phyloP scores from a whole-genome alignment of 2,329 filamentous ascomycete genomes.

The Penicillium sp. region DNA sequence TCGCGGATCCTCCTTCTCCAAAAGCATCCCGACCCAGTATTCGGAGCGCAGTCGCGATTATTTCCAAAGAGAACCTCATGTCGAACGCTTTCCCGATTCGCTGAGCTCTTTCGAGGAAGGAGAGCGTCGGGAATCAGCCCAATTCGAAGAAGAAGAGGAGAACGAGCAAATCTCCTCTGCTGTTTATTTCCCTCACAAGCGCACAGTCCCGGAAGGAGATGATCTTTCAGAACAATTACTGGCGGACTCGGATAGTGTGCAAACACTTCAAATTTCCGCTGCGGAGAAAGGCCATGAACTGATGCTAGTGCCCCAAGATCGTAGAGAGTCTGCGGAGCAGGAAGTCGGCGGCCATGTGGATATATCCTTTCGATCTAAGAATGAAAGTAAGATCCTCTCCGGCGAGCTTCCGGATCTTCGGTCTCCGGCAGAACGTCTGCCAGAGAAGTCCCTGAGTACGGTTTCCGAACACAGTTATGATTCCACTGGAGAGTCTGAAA shows the following conservation, averaged over 20 bases:
- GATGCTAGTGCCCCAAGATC: conserved; percentile 30
- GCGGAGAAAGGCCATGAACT: conserved; percentile 27
- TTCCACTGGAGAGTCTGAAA: conserved; percentile 47
- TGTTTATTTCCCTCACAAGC: conserved; percentile 63
- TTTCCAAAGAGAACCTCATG: conserved; percentile 21
- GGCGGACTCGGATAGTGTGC: conserved; percentile 20
- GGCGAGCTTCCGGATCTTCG: conserved; percentile 53
- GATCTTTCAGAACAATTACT: conserved; percentile 23
- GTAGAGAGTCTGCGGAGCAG: conserved; percentile 25
- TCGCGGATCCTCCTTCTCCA: conserved; percentile 46
- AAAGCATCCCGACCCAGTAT: conserved; percentile 40
- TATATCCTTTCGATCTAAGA: conserved; percentile 60
- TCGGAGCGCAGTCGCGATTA: conserved; percentile 34
- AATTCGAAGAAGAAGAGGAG: conserved; percentile 57
- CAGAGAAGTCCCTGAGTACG: conserved; percentile 36
- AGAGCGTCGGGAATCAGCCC: conserved; percentile 22
- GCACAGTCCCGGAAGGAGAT: conserved; percentile 35
- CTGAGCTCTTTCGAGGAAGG: conserved; percentile 26
- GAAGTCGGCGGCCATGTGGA: conserved; percentile 56
- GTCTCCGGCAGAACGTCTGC: conserved; percentile 38
- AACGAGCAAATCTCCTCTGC: conserved; percentile 64
- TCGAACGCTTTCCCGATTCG: conserved; percentile 20
- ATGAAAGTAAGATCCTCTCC: conserved; percentile 60
- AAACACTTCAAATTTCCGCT: conserved; percentile 26
- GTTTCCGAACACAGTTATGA: conserved; percentile 39